Evolutionary conservation across 2,329 filamentous ascomycete species (phyloP).

Genomic region (Elsinoe ampelina): DNA sequence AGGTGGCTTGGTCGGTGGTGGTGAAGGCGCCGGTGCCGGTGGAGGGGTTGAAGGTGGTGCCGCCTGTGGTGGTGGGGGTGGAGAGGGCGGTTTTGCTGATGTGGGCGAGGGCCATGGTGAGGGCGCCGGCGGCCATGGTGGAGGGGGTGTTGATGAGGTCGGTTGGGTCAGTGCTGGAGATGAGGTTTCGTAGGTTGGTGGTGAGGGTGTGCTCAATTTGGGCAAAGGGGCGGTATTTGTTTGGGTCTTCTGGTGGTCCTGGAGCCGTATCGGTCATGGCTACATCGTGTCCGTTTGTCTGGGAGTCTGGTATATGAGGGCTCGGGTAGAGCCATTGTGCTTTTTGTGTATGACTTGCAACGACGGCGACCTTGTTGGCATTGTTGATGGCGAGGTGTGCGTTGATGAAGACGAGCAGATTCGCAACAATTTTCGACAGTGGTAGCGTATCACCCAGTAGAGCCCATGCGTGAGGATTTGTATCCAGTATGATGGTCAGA

Average conservation of each 20-base stretch:
- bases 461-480: slow-evolving; percentile 91
- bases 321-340: slow-evolving; percentile 84
- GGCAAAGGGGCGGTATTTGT: slow-evolving; percentile 90
- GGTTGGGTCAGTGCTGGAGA: slow-evolving; percentile 55
- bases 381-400: slow-evolving; percentile 91
- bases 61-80: slow-evolving; percentile 30
- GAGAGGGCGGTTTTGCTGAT: slow-evolving; percentile 66
- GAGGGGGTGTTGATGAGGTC: slow-evolving; percentile 62
- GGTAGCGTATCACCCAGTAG: slow-evolving; percentile 64
- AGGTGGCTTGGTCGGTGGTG: slow-evolving; percentile 34
- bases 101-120: slow-evolving; percentile 80
- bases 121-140: slow-evolving; percentile 80
- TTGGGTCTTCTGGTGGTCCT: slow-evolving; percentile 45
- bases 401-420: slow-evolving; percentile 92
- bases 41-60: slow-evolving; percentile 45
- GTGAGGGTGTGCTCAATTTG: slow-evolving; percentile 76
- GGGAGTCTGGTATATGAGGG: slow-evolving; percentile 21
- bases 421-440: slow-evolving; percentile 73
- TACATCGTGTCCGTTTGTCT: slow-evolving; percentile 21
- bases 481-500: slow-evolving; percentile 85
- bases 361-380: slow-evolving; percentile 81
- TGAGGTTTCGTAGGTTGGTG: slow-evolving; percentile 61
- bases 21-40: slow-evolving; percentile 43
- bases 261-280: slow-evolving; percentile 22
- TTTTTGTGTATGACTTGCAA: slow-evolving; percentile 79